These are phyloP conservation scores for Colletotrichum australisinense DNA, from an alignment of 2,329 filamentous ascomycete genomes.

Conservation along the genomic window DNA sequence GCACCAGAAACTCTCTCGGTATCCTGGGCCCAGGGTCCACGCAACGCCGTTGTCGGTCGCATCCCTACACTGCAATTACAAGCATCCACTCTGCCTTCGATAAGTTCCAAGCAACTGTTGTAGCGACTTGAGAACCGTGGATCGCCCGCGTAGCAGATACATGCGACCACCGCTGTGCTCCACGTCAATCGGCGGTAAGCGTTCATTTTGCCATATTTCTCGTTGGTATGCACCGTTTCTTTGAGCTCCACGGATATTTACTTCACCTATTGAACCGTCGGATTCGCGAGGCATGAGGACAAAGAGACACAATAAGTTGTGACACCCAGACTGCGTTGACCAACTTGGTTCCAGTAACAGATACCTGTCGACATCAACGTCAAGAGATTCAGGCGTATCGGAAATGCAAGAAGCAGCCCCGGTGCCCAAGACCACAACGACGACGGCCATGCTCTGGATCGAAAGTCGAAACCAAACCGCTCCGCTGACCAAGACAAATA, in stretches of 20 bases:
- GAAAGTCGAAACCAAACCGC: slow-evolving; percentile 16
- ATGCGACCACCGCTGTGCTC: background rate
- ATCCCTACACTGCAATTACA: slow-evolving; percentile 27
- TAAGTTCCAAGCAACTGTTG: slow-evolving; percentile 26
- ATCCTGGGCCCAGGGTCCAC: slow-evolving; percentile 5
- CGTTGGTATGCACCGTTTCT: background rate
- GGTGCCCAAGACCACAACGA: background rate
- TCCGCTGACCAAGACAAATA: slow-evolving; percentile 9
- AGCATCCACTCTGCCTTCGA: slow-evolving; percentile 18
- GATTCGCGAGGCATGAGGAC: background rate
- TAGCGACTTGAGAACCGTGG: slow-evolving; percentile 23
- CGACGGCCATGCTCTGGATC: background rate
- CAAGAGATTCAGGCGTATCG: background rate
- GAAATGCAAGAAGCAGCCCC: background rate
- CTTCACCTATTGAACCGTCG: background rate
- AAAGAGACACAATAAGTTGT: too few species aligned
- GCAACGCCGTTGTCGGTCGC: slow-evolving; percentile 24
- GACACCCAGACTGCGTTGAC: background rate
- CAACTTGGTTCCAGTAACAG: background rate
- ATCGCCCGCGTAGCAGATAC: slow-evolving; percentile 14
- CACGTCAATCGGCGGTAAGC: background rate
- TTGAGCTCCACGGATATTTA: background rate
- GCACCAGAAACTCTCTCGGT: slow-evolving; percentile 10
- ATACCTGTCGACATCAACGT: background rate
- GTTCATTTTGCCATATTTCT: background rate